These are phyloP conservation scores for Cucumis cinereus DNA, from an alignment of 306 rosid genomes.

Conservation along the genomic window DNA sequence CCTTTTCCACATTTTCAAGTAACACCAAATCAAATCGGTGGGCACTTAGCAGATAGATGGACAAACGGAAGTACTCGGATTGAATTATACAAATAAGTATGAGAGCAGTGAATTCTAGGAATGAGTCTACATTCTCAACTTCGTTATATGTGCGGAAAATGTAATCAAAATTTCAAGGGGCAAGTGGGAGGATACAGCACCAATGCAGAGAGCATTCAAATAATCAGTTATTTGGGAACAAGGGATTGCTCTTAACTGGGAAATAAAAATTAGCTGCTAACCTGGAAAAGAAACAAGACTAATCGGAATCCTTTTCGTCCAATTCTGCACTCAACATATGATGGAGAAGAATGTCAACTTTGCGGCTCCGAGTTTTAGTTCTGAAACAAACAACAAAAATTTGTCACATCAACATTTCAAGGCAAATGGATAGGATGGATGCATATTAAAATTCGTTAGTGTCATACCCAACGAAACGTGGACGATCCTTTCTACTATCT, in stretches of 20 bases:
- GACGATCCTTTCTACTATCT: constrained; percentile 27
- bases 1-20: background rate
- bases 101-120: background rate
- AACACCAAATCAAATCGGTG: background rate
- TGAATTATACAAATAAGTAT: background rate
- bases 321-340: constrained; percentile 94
- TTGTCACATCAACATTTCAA: background rate
- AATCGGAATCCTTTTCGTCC: constrained; percentile 29
- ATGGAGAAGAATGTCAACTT: constrained; percentile 84
- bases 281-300: constrained; percentile 5
- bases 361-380: constrained; percentile 67
- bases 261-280: background rate
- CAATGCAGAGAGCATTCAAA: background rate
- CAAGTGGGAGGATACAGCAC: background rate
- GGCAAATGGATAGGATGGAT: background rate
- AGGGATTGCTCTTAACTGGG: background rate
- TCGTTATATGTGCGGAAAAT: background rate
- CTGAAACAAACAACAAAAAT: constrained; percentile 35
- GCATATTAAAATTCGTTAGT: constrained; percentile 4
- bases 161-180: background rate
- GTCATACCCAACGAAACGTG: constrained; percentile 57
- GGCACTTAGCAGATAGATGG: background rate
- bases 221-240: background rate
- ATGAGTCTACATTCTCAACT: background rate
- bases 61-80: background rate